Percentiles rank a stretch among this genome's conserved stretches.
phyloP scores from a whole-genome alignment of 768 basidiomycete species.

The Boletus patriciae region DNA sequence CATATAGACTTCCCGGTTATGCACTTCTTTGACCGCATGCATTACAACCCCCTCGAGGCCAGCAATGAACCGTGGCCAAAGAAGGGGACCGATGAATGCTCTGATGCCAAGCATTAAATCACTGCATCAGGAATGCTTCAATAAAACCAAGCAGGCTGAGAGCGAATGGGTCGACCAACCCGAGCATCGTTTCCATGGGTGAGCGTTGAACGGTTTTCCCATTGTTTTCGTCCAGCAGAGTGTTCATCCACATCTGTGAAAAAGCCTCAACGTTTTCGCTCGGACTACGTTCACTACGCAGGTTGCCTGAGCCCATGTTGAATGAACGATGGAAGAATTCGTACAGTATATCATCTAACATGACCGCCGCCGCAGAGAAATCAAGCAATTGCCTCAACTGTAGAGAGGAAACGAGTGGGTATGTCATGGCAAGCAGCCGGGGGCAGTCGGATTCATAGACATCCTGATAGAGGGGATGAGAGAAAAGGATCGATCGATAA shows the following conservation, averaged over 20 bases:
- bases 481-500: neutral
- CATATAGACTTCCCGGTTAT: constrained; percentile 4
- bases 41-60: neutral
- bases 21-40: constrained; percentile 5
- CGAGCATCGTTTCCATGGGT: constrained; percentile 7
- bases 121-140: neutral
- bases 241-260: neutral
- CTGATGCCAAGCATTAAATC: constrained; percentile 7
- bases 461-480: too few relatives aligned
- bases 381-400: neutral
- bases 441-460: too few relatives aligned
- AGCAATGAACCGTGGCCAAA: constrained; percentile 12
- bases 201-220: neutral
- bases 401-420: neutral
- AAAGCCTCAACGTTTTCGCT: neutral
- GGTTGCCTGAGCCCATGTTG: neutral
- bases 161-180: constrained; percentile 1
- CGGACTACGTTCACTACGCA: neutral
- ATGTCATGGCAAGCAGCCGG: too few relatives aligned
- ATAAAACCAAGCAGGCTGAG: neutral
- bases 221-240: neutral
- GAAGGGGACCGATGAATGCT: constrained; percentile 6
- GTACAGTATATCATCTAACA: neutral
- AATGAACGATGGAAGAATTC: neutral
- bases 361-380: neutral